These are phyloP conservation scores for Macadamia integrifolia DNA, from an alignment of 164 flowering plant species.

Conservation along the genomic window DNA sequence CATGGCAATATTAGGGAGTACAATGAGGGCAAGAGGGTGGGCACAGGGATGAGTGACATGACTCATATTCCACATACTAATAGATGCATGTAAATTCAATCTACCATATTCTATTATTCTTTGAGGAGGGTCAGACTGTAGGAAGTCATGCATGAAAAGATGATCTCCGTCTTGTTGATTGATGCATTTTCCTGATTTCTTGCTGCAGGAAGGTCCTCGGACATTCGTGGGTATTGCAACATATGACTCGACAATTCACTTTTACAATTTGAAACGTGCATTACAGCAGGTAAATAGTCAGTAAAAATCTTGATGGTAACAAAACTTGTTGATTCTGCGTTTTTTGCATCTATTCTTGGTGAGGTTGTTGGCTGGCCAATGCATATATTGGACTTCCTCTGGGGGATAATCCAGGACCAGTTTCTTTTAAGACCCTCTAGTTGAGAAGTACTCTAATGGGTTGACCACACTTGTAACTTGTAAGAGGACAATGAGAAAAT, in stretches of 20 bases:
- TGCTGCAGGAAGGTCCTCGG: constrained; percentile 87
- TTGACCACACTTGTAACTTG: not conserved
- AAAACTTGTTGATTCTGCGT: too few relatives aligned
- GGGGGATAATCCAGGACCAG: too few relatives aligned
- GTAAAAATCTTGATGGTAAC: not conserved
- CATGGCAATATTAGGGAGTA: too few relatives aligned
- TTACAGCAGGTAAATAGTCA: constrained; percentile 64
- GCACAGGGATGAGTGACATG: too few relatives aligned
- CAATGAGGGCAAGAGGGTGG: too few relatives aligned
- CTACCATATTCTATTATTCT: too few relatives aligned
- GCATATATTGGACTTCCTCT: too few relatives aligned
- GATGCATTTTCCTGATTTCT: constrained; percentile 3
- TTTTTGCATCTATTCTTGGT: too few relatives aligned
- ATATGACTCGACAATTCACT: constrained; percentile 92
- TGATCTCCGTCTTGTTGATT: not conserved
- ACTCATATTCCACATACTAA: too few relatives aligned
- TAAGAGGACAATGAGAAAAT: not conserved
- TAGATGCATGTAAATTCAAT: too few relatives aligned
- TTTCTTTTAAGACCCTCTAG: not conserved
- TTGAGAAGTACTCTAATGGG: not conserved
- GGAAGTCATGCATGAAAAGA: not conserved
- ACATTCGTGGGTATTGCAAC: constrained; percentile 98
- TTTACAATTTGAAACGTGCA: constrained; percentile 89
- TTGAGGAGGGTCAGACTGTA: too few relatives aligned
- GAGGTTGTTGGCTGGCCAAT: too few relatives aligned